Evolutionary conservation across 441 rosid species (phyloP).

Genomic region (Sinapis alba): DNA sequence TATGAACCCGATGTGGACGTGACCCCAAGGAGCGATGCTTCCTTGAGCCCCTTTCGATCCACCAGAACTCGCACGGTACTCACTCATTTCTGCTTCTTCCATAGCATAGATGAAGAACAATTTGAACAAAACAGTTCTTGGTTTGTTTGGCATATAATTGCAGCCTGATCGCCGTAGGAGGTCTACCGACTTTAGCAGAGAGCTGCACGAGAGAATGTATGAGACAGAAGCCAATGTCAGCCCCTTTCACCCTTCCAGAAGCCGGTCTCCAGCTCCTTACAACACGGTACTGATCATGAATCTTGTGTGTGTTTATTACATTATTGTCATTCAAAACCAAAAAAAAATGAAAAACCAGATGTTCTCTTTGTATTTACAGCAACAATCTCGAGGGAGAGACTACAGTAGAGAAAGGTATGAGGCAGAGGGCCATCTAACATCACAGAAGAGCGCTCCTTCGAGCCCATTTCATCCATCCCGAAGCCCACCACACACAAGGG

Average conservation of each 20-base stretch:
- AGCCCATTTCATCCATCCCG: constrained; percentile 38
- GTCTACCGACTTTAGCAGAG: constrained; percentile 33
- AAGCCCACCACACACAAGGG: constrained; percentile 32
- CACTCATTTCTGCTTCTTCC: not conserved
- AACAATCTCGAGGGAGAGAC: constrained; percentile 32
- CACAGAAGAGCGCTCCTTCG: constrained; percentile 25
- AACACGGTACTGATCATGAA: constrained; percentile 19
- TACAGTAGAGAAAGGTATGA: constrained; percentile 32
- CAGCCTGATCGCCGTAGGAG: constrained; percentile 41
- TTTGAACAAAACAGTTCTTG: not conserved
- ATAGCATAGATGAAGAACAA: not conserved
- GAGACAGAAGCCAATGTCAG: constrained; percentile 38
- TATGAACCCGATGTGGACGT: constrained; percentile 34
- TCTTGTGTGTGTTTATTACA: constrained; percentile 4
- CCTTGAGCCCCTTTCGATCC: constrained; percentile 33
- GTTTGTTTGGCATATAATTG: constrained; percentile 13
- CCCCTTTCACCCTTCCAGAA: constrained; percentile 43
- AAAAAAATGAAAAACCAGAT: not conserved
- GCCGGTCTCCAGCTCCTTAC: constrained; percentile 39
- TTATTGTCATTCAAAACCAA: not conserved
- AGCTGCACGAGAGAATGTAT: constrained; percentile 25
- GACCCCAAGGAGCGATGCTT: constrained; percentile 29
- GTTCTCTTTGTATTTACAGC: constrained; percentile 16
- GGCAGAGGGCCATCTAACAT: constrained; percentile 24
- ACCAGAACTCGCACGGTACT: constrained; percentile 32